Evolutionary conservation across 202 grass and related monocot genomes (phyloP).

Genomic region (Schoenoplectus tabernaemontani): DNA sequence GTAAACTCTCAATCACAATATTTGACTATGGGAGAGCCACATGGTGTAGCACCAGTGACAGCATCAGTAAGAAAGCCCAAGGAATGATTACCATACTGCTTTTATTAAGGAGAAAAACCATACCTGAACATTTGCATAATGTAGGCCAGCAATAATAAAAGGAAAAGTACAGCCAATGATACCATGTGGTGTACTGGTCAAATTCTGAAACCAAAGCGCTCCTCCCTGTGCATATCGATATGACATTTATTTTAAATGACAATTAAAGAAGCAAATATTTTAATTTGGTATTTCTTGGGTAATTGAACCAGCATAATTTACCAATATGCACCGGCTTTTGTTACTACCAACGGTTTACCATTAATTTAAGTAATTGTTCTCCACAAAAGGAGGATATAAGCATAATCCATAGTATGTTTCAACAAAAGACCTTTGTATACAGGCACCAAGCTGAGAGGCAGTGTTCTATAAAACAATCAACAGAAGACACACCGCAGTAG

Average conservation of each 20-base stretch:
- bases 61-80: not conserved
- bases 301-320: conserved; percentile 11
- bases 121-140: conserved; percentile 96
- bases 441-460: not conserved
- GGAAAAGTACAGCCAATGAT: conserved; percentile 61
- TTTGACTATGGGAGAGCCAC: conserved; percentile 15
- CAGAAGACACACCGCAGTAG: not conserved
- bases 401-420: not conserved
- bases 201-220: conserved; percentile 72
- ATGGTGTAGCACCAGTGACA: conserved; percentile 13
- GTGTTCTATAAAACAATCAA: not conserved
- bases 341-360: not conserved
- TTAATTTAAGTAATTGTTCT: conserved; percentile 9
- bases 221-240: conserved; percentile 56
- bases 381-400: conserved; percentile 12
- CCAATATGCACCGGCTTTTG: conserved; percentile 6
- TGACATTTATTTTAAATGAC: conserved; percentile 12
- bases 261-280: conserved; percentile 8
- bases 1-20: conserved; percentile 5
- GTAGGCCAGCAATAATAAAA: conserved; percentile 66
- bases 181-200: conserved; percentile 62
- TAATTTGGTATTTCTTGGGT: conserved; percentile 8
- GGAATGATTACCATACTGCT: not conserved
- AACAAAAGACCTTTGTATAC: not conserved
- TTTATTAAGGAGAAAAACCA: conserved; percentile 8